Percentiles rank a stretch among this genome's conserved stretches.
These are phyloP conservation scores for Suillus spraguei DNA, from an alignment of 768 basidiomycete genomes.

Conservation along the genomic window DNA sequence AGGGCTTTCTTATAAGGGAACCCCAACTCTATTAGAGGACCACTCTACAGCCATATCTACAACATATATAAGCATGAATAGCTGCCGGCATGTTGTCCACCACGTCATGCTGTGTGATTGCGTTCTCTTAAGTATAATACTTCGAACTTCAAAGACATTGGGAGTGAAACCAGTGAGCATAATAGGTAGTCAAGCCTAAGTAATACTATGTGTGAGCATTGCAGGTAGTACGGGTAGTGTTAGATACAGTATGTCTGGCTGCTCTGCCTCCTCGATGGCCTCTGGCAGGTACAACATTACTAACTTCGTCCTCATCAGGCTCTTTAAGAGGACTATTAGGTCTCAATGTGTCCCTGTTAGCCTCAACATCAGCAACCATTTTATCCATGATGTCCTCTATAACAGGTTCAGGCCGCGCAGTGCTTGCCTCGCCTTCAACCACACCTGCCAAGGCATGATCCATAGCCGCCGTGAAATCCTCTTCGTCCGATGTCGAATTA, in stretches of 20 bases:
- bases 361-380: no score
- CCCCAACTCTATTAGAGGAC: no score
- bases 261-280: neutral
- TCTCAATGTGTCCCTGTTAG: no score
- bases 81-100: no score
- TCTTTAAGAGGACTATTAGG: neutral
- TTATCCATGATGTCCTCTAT: no score
- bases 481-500: neutral
- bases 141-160: no score
- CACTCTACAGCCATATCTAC: no score
- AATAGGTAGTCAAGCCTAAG: neutral
- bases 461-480: neutral
- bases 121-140: no score
- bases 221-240: neutral
- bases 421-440: neutral
- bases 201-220: neutral
- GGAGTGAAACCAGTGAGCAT: no score
- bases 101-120: no score
- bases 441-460: neutral
- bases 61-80: no score
- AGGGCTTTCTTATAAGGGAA: no score
- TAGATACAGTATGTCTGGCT: neutral
- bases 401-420: neutral
- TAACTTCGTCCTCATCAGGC: neutral
- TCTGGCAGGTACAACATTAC: neutral